Evolutionary conservation across 2,329 filamentous ascomycete genomes (phyloP), one percentile per base, ranked within the genome.

Genomic region (Grosmannia huntii): DNA sequence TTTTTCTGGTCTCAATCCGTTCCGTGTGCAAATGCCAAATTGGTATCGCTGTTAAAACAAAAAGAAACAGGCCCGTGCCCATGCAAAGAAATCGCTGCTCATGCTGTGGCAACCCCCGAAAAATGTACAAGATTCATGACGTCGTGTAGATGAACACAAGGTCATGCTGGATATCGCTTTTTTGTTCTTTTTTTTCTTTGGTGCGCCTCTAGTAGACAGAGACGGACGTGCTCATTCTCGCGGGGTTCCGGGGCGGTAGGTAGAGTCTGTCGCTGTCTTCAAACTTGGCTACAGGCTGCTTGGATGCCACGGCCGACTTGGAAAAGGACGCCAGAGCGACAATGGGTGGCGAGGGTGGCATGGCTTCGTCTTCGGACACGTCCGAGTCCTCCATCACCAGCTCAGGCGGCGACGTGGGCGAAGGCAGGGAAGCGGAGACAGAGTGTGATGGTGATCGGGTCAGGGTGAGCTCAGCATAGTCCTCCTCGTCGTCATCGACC

Each of bases 281-380:
- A 60, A 53, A 59, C 14, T 72, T 68, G 59, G 67, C 25, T n/a
- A 27, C 46, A 28, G 21, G 5, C 16, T 44, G 33, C 38, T 33
- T 31, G 23, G 44, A n/a, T 62, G 64, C 67, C 70, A 66, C 65
- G 70, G 68, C 66, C 50, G 56, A 28, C 27, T 7, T 46, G 46
- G 49, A n/a, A 41, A 89, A 87, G 48, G 77, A 72, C 60, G 81
- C 75, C 57, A 89, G 72, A 41, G 77, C 69, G 31, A 78, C 69
- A 25, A 76, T 74, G 50, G 82, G 80, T 44, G 86, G 86, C 61
- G 85, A 88, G 23, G 85, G 85, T 9, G 87, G 87, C 82, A 89
- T 82, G 53, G 77, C 73, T 64, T 88, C 84, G 71, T 90, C 87
- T 65, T 90, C 86, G 59, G 82, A 84, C 9, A 53, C 41, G 62